phyloP scores from a whole-genome alignment of 129 eudicot genomes.

The Dittrichia graveolens region DNA sequence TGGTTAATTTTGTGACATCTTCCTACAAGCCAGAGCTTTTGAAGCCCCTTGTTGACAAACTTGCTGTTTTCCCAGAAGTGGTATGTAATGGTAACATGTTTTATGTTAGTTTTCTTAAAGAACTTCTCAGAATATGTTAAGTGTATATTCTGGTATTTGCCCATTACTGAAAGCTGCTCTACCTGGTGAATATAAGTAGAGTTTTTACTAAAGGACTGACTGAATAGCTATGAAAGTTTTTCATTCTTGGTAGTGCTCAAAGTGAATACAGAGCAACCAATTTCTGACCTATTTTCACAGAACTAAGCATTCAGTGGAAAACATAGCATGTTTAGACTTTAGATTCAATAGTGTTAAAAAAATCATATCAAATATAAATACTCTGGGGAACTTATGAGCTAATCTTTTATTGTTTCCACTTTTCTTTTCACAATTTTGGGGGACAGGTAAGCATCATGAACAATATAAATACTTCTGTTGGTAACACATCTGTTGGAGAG shows the following conservation, averaged over 20 bases:
- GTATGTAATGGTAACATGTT: constrained; percentile 38
- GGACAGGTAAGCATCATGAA: constrained; percentile 86
- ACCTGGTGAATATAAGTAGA: not conserved
- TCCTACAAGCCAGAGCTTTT: constrained; percentile 80
- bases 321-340: not conserved
- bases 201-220: no score
- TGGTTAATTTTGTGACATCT: constrained; percentile 96
- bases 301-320: not conserved
- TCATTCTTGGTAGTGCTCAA: not conserved
- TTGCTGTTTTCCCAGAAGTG: constrained; percentile 71
- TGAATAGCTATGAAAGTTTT: not conserved
- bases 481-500: constrained; percentile 95
- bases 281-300: not conserved
- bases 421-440: not conserved
- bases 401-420: not conserved
- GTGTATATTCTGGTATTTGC: no score
- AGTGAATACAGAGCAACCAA: not conserved
- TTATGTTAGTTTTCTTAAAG: constrained; percentile 2
- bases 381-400: not conserved
- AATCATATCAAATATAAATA: not conserved
- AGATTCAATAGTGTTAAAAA: not conserved
- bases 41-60: constrained; percentile 80
- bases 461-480: constrained; percentile 86
- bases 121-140: no score
- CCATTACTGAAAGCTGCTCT: not conserved